Percentiles rank a stretch among this genome's conserved stretches.
Conservation (phyloP, 345 rosid genomes). For the Sisymbrium altissimum region DNA sequence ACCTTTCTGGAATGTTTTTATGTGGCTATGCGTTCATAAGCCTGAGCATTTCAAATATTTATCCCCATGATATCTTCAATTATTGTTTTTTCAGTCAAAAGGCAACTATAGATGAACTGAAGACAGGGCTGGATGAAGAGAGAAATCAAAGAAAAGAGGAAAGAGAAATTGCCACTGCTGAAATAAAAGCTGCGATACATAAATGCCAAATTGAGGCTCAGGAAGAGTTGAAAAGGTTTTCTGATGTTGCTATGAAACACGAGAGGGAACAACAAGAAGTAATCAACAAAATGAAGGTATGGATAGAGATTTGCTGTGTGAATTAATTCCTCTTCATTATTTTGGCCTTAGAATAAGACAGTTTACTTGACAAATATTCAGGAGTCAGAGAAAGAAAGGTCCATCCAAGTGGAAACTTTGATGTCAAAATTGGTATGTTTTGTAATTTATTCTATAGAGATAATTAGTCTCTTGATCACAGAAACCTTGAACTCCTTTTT, state of each 20-base stretch:
- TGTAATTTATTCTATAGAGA: slow-evolving; percentile 2
- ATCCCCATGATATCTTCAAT: not conserved
- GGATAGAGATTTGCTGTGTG: slow-evolving; percentile 16
- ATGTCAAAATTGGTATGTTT: slow-evolving; percentile 75
- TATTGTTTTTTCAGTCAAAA: slow-evolving; percentile 66
- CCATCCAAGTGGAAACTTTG: slow-evolving; percentile 66
- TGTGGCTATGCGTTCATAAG: not conserved
- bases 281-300: slow-evolving; percentile 82
- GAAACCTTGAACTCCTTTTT: not conserved
- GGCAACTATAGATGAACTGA: slow-evolving; percentile 70
- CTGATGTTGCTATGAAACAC: slow-evolving; percentile 58
- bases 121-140: slow-evolving; percentile 74
- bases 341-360: slow-evolving; percentile 19
- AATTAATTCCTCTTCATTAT: not conserved
- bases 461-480: not conserved
- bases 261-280: slow-evolving; percentile 80
- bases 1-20: not conserved
- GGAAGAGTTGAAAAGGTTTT: slow-evolving; percentile 60
- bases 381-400: slow-evolving; percentile 80
- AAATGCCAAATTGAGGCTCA: slow-evolving; percentile 74
- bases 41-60: not conserved
- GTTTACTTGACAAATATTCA: slow-evolving; percentile 35
- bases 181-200: slow-evolving; percentile 72
- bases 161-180: slow-evolving; percentile 65
- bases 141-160: slow-evolving; percentile 80